Evolutionary conservation across 2,329 filamentous ascomycete genomes (phyloP), one percentile per base, ranked within the genome.

Genomic region (Rachicladosporium sp.): DNA sequence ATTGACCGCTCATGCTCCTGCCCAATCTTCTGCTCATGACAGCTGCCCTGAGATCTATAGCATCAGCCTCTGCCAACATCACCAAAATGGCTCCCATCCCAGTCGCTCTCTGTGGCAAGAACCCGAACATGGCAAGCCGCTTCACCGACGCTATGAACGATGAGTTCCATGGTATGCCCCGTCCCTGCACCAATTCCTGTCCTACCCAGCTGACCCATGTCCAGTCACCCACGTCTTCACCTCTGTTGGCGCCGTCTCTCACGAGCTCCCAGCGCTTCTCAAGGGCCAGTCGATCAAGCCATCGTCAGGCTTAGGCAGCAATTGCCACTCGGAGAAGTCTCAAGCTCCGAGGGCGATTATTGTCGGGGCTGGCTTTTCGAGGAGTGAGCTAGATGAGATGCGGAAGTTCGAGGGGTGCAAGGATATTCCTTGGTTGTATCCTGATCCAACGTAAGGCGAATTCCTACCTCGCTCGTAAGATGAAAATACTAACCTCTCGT

Each of bases 181-280:
- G 10, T 7, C 23, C 23, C 23, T 27, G 6, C 5, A 6, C 5
- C 23, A 27, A 27, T 7, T 27, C 23, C 6, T 27, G 23, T 27
- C 5, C 23, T 6, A 27, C 23, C 3, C 34, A 21, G n/a, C 36
- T 33, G 34, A 41, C 23, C 2, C 9, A 7, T 38, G 13, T 9
- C 7, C 35, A 53, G 49, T 53, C 32, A 43, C 49, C 21, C 50
- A 53, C 43, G 49, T 52, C 11, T 48, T 44, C 37, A 46, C 51
- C 34, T 36, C 43, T 21, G 38, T 45, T 6, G 33, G 40, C 9
- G 44, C 43, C 29, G 43, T 43, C 3, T 38, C 35, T 11, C 40
- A 44, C 30, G 50, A 53, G 37, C 39, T 53, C 11, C 41, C 37
- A 4, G 31, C 44, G 29, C 48, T 53, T n/a, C 41, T 50, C 33